Evolutionary conservation across 2,329 filamentous ascomycete genomes (phyloP).

Genomic region (Verticillium isaacii): DNA sequence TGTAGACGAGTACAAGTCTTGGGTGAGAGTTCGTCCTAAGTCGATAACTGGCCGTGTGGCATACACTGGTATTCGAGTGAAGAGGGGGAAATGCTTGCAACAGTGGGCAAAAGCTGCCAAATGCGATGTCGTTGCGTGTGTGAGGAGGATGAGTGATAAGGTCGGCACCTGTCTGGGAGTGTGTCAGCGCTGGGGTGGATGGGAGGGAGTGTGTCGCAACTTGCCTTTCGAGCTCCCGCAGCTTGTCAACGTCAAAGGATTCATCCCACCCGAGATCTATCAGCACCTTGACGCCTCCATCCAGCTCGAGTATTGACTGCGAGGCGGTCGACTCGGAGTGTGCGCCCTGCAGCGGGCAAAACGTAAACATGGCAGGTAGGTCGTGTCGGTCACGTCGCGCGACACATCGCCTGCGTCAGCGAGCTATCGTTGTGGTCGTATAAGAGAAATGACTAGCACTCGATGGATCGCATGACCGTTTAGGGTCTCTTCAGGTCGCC

Average conservation of each 20-base stretch:
- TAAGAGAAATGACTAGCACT: neutral
- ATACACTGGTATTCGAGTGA: conserved; percentile 89
- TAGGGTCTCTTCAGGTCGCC: neutral
- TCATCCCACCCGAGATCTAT: conserved; percentile 97
- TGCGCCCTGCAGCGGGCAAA: conserved; percentile 86
- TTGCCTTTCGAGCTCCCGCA: conserved; percentile 87
- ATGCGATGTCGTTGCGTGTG: conserved; percentile 87
- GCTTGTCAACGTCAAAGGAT: conserved; percentile 74
- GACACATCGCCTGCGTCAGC: neutral
- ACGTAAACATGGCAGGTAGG: conserved; percentile 77
- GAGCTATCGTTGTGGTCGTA: neutral
- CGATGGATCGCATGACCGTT: neutral
- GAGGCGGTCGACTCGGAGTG: conserved; percentile 82
- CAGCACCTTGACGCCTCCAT: conserved; percentile 92
- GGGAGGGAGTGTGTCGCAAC: conserved; percentile 15
- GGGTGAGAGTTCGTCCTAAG: conserved; percentile 81
- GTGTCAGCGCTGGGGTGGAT: conserved; percentile 11
- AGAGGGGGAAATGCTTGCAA: conserved; percentile 92
- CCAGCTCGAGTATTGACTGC: conserved; percentile 93
- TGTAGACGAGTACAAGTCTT: conserved; percentile 88
- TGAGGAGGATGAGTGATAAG: conserved; percentile 88
- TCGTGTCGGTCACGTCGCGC: neutral
- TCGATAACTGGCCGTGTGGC: conserved; percentile 92
- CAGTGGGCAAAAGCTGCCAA: conserved; percentile 92
- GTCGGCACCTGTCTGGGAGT: conserved; percentile 74